These are phyloP conservation scores for Vitis hybrid DNA, from an alignment of 177 flowering plant species.

Conservation along the genomic window DNA sequence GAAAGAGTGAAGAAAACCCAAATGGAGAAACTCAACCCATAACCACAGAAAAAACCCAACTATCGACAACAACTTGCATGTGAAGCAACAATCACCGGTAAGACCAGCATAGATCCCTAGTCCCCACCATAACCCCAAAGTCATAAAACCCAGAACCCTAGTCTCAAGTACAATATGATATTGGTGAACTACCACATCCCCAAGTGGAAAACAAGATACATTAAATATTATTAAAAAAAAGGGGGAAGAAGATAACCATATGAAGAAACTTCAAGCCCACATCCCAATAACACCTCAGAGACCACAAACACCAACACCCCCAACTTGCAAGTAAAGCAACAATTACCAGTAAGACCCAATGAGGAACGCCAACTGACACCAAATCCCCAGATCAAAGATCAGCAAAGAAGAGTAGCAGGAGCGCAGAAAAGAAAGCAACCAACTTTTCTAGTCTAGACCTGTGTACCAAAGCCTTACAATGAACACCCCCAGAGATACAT, in stretches of 20 bases:
- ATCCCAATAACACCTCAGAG: conserved; percentile 16
- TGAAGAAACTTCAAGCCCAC: conserved; percentile 14
- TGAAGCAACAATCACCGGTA: conserved; percentile 17
- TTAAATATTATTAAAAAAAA: not conserved
- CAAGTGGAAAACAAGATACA: not conserved
- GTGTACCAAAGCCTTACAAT: too few relatives aligned
- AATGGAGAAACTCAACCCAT: conserved; percentile 16
- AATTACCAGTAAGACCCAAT: not conserved
- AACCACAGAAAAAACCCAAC: conserved; percentile 15
- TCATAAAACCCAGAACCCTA: conserved; percentile 11
- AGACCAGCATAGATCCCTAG: conserved; percentile 10
- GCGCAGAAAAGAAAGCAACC: conserved; percentile 4
- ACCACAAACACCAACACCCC: not conserved
- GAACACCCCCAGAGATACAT: not conserved
- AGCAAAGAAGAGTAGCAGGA: not conserved
- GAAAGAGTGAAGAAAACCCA: conserved; percentile 1
- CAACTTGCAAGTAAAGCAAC: conserved; percentile 8
- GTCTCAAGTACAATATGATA: not conserved
- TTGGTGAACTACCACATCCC: conserved; percentile 1
- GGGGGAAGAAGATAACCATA: not conserved
- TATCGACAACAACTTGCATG: conserved; percentile 24
- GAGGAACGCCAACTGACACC: not conserved
- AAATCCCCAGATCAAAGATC: conserved; percentile 16
- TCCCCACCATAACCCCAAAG: conserved; percentile 7
- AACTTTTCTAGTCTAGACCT: not conserved